A percentile compares a stretch with the other conserved stretches of the same genome.
Conservation (phyloP, 352 stramenopile species). For the Globisporangium canariense region DNA sequence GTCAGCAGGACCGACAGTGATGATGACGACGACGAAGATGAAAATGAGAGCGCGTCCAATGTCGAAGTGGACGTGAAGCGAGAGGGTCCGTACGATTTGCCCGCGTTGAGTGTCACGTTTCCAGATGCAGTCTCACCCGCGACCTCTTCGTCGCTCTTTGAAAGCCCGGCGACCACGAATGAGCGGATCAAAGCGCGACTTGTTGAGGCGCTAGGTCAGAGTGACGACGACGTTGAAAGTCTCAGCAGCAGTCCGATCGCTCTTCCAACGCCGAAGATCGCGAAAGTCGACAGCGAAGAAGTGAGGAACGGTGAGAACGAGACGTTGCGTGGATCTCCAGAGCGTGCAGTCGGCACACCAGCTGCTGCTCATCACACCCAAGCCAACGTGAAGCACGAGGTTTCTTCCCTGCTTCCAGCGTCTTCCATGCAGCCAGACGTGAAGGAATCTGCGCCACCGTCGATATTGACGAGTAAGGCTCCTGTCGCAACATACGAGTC, state of each 20-base stretch:
- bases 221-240: slow-evolving; percentile 45
- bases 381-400: not conserved
- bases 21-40: slow-evolving; percentile 21
- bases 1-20: slow-evolving; percentile 12
- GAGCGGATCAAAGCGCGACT: slow-evolving; percentile 49
- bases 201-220: slow-evolving; percentile 45
- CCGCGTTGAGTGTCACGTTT: slow-evolving; percentile 2
- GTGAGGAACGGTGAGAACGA: not conserved
- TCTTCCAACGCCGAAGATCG: not conserved
- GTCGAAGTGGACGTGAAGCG: slow-evolving; percentile 1
- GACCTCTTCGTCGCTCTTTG: slow-evolving; percentile 28
- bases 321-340: not conserved
- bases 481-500: slow-evolving; percentile 20
- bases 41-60: slow-evolving; percentile 13
- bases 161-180: slow-evolving; percentile 41
- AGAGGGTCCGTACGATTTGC: slow-evolving; percentile 6
- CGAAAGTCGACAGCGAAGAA: not conserved
- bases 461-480: slow-evolving; percentile 1
- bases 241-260: slow-evolving; percentile 13
- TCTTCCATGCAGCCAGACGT: not conserved
- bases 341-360: not conserved
- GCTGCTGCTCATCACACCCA: not conserved
- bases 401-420: not conserved
- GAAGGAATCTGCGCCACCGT: not conserved
- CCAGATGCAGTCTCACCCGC: slow-evolving; percentile 21